Evolutionary conservation across 2,329 filamentous ascomycete genomes (phyloP), one percentile per base, ranked within the genome.

Genomic region (Aspergillus sp.): DNA sequence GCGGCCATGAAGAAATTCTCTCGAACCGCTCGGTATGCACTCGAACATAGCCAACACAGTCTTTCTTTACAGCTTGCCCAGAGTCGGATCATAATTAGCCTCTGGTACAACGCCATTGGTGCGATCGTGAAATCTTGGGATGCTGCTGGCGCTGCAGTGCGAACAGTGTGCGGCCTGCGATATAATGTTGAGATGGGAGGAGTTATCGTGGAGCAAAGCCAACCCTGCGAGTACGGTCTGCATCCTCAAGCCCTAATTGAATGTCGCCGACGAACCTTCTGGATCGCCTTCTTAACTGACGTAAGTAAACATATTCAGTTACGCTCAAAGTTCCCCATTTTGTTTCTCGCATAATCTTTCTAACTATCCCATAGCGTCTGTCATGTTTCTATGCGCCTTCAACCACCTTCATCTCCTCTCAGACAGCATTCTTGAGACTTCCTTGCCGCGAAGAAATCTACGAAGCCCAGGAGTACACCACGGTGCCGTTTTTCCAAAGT

Each of bases 211-310:
- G 71, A 74, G 2, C 80, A 82, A 50, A 73, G 74, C 14, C 66
- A 73, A n/a, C 66, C 68, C 0, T 82, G 79, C 53, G 84, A 85
- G 4, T 86, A 85, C 66, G 83, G 80, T 19, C 78, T 90, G 62
- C 83, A 81, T 63, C 80, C 78, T 57, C 73, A 74, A 50, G 84
- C 83, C 31, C 82, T 87, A 63, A 81, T 82, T 23, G 89, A 92
- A 72, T 87, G 86, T 64, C 82, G 85, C 59, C 81, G 88, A 62
- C 80, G 89, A 56, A 90, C 87, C 0, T 88, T 90, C 66, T 92
- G 88, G 88, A 84, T 86, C 27, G 82, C 85, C 52, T 90, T 87
- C 64, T 75, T 90, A 64, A 81, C 90, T 70, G 89, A 91, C 73
- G 80, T 82, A 72, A 77, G 80, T 52, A 43, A 43, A 24, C 27